Evolutionary conservation across 208 protist species (phyloP).

Genomic region (Acanthamoeba lugdunensis): DNA sequence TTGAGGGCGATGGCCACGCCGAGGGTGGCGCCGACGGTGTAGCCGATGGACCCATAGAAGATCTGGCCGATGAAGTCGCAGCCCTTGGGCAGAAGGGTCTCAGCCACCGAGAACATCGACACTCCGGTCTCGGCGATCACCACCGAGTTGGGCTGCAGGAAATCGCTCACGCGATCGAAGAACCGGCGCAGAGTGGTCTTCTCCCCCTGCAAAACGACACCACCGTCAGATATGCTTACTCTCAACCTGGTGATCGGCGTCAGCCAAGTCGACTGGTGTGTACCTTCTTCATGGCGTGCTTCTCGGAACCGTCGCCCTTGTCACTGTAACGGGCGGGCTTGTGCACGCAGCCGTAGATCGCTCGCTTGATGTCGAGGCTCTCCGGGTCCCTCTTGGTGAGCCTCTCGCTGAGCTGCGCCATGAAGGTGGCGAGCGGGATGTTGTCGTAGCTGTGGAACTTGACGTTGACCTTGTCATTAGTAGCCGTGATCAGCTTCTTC

Average conservation of each 20-base stretch:
- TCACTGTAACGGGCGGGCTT: not conserved
- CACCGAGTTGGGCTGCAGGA: conserved; percentile 59
- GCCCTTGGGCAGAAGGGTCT: conserved; percentile 58
- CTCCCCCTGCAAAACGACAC: not conserved
- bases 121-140: conserved; percentile 70
- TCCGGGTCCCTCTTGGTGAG: not conserved
- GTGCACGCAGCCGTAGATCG: conserved; percentile 12
- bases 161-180: conserved; percentile 28
- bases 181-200: conserved; percentile 16
- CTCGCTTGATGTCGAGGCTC: conserved; percentile 15
- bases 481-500: conserved; percentile 31
- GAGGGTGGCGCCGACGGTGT: conserved; percentile 71
- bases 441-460: conserved; percentile 64
- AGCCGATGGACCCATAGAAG: conserved; percentile 72
- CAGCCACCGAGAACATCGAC: conserved; percentile 55
- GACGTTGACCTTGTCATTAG: conserved; percentile 41
- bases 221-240: no score
- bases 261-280: no score
- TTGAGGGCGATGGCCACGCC: conserved; percentile 62
- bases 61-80: conserved; percentile 48
- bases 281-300: not conserved
- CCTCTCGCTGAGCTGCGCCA: not conserved
- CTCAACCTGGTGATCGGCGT: no score
- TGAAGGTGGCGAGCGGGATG: conserved; percentile 59
- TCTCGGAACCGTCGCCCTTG: not conserved